Conservation (phyloP, 495 filamentous ascomycete species). For the Parachaetomium inaequale region DNA sequence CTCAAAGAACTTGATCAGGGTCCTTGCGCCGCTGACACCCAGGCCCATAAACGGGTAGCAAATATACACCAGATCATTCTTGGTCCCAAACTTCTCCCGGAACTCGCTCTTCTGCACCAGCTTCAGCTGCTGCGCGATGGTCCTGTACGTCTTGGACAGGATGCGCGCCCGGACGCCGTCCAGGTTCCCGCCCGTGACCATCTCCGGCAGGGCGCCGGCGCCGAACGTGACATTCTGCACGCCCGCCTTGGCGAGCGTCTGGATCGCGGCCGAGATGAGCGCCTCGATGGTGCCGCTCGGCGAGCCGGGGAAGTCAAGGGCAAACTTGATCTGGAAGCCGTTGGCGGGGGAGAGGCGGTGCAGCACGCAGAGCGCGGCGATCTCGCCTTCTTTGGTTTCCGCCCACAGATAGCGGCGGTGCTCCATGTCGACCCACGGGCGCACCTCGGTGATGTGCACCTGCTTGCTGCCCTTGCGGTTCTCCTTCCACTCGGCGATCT, state of each 20-base stretch:
- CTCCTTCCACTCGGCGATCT: constrained; percentile 72
- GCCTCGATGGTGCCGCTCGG: constrained; percentile 77
- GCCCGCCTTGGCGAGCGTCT: constrained; percentile 58
- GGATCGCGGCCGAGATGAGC: constrained; percentile 73
- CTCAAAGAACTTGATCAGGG: constrained; percentile 80
- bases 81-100: constrained; percentile 75
- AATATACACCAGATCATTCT: constrained; percentile 75
- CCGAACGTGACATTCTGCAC: constrained; percentile 72
- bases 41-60: constrained; percentile 77
- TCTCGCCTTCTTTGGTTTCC: constrained; percentile 58
- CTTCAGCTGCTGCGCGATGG: constrained; percentile 71
- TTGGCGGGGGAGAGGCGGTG: constrained; percentile 69
- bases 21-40: constrained; percentile 69
- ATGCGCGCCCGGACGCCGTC: constrained; percentile 69
- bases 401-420: constrained; percentile 83
- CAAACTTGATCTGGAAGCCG: constrained; percentile 86
- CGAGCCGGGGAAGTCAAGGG: constrained; percentile 75
- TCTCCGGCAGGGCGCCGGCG: constrained; percentile 62
- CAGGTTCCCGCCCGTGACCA: constrained; percentile 71
- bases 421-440: constrained; percentile 70
- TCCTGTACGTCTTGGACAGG: constrained; percentile 69
- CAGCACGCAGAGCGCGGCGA: constrained; percentile 69
- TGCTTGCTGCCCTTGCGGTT: constrained; percentile 72
- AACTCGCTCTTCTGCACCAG: constrained; percentile 82
- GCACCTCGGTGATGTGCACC: constrained; percentile 80